Evolutionary conservation across 2,329 filamentous ascomycete species (phyloP).

Genomic region (Juglanconis juglandina): DNA sequence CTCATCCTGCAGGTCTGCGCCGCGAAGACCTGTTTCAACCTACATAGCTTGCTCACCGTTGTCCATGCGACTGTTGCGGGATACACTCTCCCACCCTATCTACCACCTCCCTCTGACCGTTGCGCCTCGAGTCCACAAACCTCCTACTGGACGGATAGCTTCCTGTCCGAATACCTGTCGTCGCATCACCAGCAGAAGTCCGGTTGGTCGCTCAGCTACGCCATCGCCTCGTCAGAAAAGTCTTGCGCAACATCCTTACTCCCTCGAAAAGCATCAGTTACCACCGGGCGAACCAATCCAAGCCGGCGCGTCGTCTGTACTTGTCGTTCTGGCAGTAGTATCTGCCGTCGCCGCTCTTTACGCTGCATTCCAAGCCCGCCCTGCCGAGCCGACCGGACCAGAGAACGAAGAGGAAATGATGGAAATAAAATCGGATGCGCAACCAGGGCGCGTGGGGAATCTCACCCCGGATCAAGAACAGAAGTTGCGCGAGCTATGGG

Average conservation of each 20-base stretch:
- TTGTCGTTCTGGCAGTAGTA: constrained; percentile 4
- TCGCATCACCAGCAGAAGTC: neutral
- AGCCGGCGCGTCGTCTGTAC: constrained; percentile 6
- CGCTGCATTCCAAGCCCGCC: neutral
- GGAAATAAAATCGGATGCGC: constrained; percentile 33
- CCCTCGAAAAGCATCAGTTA: neutral
- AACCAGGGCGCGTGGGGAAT: constrained; percentile 76
- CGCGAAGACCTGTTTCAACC: constrained; percentile 1
- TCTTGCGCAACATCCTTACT: neutral
- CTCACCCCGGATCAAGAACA: constrained; percentile 85
- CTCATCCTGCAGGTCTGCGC: constrained; percentile 2
- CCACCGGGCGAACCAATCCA: constrained; percentile 2
- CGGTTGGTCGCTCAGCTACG: neutral
- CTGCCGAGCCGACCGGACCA: neutral
- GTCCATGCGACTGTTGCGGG: constrained; percentile 13
- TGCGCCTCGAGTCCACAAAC: constrained; percentile 1
- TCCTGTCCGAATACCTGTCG: neutral
- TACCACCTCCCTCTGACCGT: neutral
- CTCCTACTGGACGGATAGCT: neutral
- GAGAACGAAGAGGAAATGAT: constrained; percentile 11
- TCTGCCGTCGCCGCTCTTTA: constrained; percentile 2
- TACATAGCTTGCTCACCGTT: neutral
- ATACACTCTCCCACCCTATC: constrained; percentile 3
- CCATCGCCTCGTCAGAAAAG: neutral
- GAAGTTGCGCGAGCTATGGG: constrained; percentile 87